phyloP scores from a whole-genome alignment of 768 basidiomycete genomes.

The Pisolithus microcarpus region DNA sequence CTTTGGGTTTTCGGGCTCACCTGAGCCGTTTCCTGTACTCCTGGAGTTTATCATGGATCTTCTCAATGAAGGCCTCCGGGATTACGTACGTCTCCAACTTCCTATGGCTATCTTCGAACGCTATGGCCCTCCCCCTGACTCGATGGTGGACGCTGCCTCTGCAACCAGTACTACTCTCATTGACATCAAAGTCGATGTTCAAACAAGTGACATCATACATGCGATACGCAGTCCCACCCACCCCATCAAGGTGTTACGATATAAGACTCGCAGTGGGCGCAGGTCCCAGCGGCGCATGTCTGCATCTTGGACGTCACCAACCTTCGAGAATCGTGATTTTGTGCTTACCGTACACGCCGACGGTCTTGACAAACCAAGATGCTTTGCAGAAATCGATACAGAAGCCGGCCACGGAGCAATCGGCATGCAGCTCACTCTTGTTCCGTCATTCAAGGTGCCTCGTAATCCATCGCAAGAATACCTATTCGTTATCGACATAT shows the following conservation, averaged over 20 bases:
- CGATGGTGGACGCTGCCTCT: constrained; percentile 26
- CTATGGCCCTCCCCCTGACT: constrained; percentile 42
- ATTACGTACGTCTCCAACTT: constrained; percentile 49
- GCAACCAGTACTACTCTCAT: constrained; percentile 30
- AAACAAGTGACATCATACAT: constrained; percentile 40
- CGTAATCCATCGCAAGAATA: constrained; percentile 45
- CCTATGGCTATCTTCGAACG: constrained; percentile 45
- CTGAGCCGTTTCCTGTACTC: not conserved
- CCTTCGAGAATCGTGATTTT: constrained; percentile 43
- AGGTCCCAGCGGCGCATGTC: constrained; percentile 12
- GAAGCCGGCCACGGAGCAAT: constrained; percentile 22
- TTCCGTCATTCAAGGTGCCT: constrained; percentile 43
- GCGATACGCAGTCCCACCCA: constrained; percentile 41
- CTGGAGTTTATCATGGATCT: constrained; percentile 47
- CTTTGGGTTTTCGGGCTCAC: not conserved
- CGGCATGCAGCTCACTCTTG: constrained; percentile 48
- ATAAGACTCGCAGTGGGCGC: constrained; percentile 29
- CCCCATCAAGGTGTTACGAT: constrained; percentile 24
- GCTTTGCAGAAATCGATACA: constrained; percentile 45
- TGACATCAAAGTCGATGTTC: constrained; percentile 38
- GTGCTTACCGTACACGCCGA: constrained; percentile 43
- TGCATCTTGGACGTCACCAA: constrained; percentile 32
- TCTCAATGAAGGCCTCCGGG: constrained; percentile 39
- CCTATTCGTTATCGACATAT: constrained; percentile 54
- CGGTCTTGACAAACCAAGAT: constrained; percentile 47